Evolutionary conservation across 495 filamentous ascomycete species (phyloP).

Genomic region (Venustampulla echinocandica): DNA sequence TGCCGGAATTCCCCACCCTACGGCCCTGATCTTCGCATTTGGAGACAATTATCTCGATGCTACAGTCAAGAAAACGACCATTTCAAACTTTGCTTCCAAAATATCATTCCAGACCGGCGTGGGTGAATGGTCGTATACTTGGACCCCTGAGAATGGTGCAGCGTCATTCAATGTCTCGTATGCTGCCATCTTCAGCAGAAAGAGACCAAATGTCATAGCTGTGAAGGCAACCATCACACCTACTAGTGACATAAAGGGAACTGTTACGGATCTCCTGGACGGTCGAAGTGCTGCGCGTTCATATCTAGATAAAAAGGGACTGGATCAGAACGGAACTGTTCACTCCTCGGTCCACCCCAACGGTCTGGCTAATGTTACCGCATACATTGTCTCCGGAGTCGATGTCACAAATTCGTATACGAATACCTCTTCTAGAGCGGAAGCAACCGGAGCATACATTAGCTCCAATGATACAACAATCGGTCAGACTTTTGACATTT

Average conservation of each 20-base stretch:
- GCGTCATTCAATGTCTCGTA: slow-evolving; percentile 48
- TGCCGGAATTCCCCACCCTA: slow-evolving; percentile 52
- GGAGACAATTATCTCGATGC: slow-evolving; percentile 50
- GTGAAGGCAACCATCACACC: slow-evolving; percentile 40
- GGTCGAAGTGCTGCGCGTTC: slow-evolving; percentile 44
- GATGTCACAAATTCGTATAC: slow-evolving; percentile 26
- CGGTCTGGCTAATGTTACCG: slow-evolving; percentile 40
- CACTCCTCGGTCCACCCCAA: slow-evolving; percentile 42
- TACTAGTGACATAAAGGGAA: slow-evolving; percentile 30
- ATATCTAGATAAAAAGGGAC: slow-evolving; percentile 32
- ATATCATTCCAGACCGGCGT: slow-evolving; percentile 56
- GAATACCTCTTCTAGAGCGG: slow-evolving; percentile 26
- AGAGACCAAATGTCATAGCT: slow-evolving; percentile 35
- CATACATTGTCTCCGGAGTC: slow-evolving; percentile 42
- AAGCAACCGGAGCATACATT: slow-evolving; percentile 28
- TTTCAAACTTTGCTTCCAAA: slow-evolving; percentile 53
- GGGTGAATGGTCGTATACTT: slow-evolving; percentile 55
- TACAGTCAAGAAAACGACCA: slow-evolving; percentile 47
- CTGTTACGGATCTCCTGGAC: slow-evolving; percentile 46
- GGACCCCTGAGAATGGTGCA: slow-evolving; percentile 45
- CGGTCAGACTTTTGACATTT: slow-evolving; percentile 39
- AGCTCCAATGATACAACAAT: slow-evolving; percentile 39
- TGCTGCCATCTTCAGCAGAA: slow-evolving; percentile 37
- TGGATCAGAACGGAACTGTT: slow-evolving; percentile 34
- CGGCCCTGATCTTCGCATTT: slow-evolving; percentile 48